phyloP scores from a whole-genome alignment of 2,329 filamentous ascomycete species.

The Aulographum hederae region DNA sequence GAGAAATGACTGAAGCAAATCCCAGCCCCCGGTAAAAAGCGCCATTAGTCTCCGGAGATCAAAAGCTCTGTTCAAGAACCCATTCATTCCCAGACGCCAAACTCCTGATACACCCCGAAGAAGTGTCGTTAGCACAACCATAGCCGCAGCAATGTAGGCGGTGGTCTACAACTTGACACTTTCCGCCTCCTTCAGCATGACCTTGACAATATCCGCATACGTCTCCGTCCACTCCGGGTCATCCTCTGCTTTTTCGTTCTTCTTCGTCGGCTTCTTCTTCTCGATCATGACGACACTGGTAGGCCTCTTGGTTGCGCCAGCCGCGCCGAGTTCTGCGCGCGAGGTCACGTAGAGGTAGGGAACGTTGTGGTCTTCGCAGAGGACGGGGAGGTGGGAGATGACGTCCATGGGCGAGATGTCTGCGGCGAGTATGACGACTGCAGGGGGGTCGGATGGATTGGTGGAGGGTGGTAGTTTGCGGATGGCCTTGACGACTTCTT shows the following conservation, averaged over 20 bases:
- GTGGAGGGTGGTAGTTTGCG: constrained; percentile 63
- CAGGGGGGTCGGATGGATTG: constrained; percentile 35
- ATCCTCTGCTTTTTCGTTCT: constrained; percentile 26
- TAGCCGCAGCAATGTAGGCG: neutral
- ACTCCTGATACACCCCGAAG: too few relatives aligned
- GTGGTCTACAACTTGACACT: constrained; percentile 37
- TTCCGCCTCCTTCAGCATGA: constrained; percentile 39
- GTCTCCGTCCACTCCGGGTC: constrained; percentile 33
- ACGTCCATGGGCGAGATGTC: constrained; percentile 98
- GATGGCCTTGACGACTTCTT: constrained; percentile 96
- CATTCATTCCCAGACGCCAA: too few relatives aligned
- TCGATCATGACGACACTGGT: constrained; percentile 86
- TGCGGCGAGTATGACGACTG: constrained; percentile 77
- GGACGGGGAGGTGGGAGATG: constrained; percentile 91
- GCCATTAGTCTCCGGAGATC: too few relatives aligned
- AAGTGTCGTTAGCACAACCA: too few relatives aligned
- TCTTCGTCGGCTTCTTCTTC: constrained; percentile 31
- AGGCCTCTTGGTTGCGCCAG: constrained; percentile 85
- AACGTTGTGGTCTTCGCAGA: constrained; percentile 95
- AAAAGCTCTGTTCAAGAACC: too few relatives aligned
- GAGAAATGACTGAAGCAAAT: too few relatives aligned
- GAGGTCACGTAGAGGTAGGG: constrained; percentile 92
- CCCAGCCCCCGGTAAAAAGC: too few relatives aligned
- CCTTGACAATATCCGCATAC: constrained; percentile 37
- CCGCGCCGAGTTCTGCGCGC: constrained; percentile 82